A percentile compares a stretch with the other conserved stretches of the same genome.
phyloP scores from a whole-genome alignment of 2,329 filamentous ascomycete genomes.

The Cladosporium cucumerinum region DNA sequence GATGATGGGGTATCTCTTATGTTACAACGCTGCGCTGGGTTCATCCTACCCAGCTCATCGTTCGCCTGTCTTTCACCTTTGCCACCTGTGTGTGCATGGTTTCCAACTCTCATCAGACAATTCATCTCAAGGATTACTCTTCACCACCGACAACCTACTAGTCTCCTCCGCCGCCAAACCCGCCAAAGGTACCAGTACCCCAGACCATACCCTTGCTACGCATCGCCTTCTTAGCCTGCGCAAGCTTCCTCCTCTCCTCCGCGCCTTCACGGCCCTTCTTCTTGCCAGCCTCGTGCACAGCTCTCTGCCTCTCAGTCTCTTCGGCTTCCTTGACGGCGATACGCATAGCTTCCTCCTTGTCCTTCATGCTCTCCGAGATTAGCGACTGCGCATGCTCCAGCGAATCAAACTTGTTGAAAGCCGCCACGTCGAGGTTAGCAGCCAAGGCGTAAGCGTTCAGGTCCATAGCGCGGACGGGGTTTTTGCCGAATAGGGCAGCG shows the following conservation, averaged over 20 bases:
- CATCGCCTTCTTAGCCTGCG: conserved; percentile 32
- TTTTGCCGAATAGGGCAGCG: conserved; percentile 53
- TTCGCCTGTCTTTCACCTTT: neutral
- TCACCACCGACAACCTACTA: neutral
- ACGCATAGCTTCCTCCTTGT: conserved; percentile 34
- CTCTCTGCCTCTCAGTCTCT: conserved; percentile 33
- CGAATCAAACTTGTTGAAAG: conserved; percentile 37
- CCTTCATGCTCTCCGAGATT: conserved; percentile 30
- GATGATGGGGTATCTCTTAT: conserved; percentile 4
- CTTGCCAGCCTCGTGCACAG: conserved; percentile 32
- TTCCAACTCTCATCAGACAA: neutral
- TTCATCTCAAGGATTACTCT: neutral
- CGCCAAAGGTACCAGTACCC: conserved; percentile 23
- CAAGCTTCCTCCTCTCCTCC: conserved; percentile 30
- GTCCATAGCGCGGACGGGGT: conserved; percentile 28
- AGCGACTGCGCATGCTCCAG: conserved; percentile 35
- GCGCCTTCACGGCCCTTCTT: conserved; percentile 29
- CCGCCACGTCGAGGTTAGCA: conserved; percentile 36
- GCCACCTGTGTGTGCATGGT: neutral
- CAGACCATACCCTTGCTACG: conserved; percentile 22
- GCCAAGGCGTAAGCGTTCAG: conserved; percentile 41
- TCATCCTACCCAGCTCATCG: neutral
- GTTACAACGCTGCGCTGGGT: neutral
- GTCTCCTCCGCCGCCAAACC: conserved; percentile 18
- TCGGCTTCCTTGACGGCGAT: conserved; percentile 35